Evolutionary conservation across 2,329 filamentous ascomycete genomes (phyloP), one percentile per base, ranked within the genome.

Genomic region (Seiridium unicorne): DNA sequence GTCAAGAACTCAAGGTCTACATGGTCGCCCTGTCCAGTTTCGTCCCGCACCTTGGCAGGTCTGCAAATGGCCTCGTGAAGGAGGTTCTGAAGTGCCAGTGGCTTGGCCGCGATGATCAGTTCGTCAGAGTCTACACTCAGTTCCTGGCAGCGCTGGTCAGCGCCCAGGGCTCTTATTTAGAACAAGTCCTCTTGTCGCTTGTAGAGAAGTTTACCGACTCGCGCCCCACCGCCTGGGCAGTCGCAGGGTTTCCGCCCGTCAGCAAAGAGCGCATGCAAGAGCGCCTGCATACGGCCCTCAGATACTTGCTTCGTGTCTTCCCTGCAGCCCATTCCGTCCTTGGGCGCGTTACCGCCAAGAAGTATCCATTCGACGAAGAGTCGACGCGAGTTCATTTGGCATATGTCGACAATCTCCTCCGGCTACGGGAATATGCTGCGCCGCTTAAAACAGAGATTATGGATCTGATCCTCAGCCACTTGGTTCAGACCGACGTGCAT

Each of bases 401-500:
- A n/a, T 99, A 96, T 70, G 89, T 97, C 60, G 84, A 89, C 68
- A 97, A 98, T 71, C 79, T 98, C 8, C 79, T 98, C 34, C 85
- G 83, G 61, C 79, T 98, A 40, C 88, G 90, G 57, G 82, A 87
- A 54, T 97, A 97, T 70, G 86, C 90, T 1, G 89, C 92, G 0
- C 88, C 91, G 61, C 78, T 97, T 42, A 89, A 89, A 62, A 86
- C 89, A 6, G 91, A 96, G 62, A 87, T 98, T 32, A 83, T 97
- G 64, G 88, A 92, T 59, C 79, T 96, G 10, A 89, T 98, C 53
- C 89, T 93, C 47, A 90, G 94, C 66, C 89, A 91, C 63, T 82
- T 98, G 6, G 92, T 98, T 69, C 95, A 95, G 75, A 91, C 98
- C 61, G 95, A 99, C 72, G 92, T 96, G 1, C 91, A 97, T 72